Percentiles rank a stretch among this genome's conserved stretches.
phyloP scores from a whole-genome alignment of 2,329 filamentous ascomycete species.

The Balansia obtecta region DNA sequence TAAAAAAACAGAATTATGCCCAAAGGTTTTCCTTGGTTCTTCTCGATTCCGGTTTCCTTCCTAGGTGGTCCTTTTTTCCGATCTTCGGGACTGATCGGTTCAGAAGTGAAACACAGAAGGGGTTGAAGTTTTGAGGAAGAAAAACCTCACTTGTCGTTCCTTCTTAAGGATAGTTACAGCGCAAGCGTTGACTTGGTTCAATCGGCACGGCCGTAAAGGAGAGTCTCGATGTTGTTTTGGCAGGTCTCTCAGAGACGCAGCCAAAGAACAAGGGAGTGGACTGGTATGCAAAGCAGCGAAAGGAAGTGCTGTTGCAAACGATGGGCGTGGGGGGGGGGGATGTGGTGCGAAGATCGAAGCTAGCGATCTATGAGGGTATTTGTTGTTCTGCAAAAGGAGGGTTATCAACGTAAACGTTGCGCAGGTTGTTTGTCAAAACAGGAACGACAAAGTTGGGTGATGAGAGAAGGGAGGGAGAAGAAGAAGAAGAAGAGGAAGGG shows the following conservation, averaged over 20 bases:
- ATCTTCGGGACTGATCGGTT: conserved; percentile 3
- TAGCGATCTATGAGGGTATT: conserved; percentile 6
- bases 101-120: not conserved
- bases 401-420: conserved; percentile 8
- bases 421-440: conserved; percentile 7
- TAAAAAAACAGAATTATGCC: not conserved
- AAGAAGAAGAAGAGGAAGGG: too few species aligned
- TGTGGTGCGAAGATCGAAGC: conserved; percentile 7
- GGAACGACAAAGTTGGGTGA: conserved; percentile 8
- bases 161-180: not conserved
- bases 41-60: not conserved
- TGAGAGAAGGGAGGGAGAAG: conserved; percentile 5
- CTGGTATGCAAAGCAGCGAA: conserved; percentile 19
- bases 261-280: conserved; percentile 15
- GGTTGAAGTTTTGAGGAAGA: not conserved
- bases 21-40: not conserved
- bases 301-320: conserved; percentile 11
- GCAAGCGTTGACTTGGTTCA: conserved; percentile 1
- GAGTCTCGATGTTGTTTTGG: conserved; percentile 13
- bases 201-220: conserved; percentile 24
- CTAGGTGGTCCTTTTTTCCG: conserved; percentile 1
- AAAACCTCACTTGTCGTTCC: not conserved
- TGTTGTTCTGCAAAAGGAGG: conserved; percentile 11
- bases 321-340: not conserved
- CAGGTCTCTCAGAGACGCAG: conserved; percentile 40